Percentiles rank a stretch among this genome's conserved stretches.
These are phyloP conservation scores for Lactifluus volemus DNA, from an alignment of 768 basidiomycete species.

Conservation along the genomic window DNA sequence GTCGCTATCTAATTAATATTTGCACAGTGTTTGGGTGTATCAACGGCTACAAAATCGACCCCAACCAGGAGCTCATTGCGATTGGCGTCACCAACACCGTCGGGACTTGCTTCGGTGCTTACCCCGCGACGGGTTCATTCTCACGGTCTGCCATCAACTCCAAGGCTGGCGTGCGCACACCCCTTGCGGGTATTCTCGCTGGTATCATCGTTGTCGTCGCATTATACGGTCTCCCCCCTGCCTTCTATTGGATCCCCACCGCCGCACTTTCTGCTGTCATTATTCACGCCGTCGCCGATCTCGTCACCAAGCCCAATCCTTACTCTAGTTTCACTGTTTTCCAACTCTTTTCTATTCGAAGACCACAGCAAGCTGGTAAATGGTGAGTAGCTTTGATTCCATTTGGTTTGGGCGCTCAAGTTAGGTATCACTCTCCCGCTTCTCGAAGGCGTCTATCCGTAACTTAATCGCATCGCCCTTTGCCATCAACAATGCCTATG, in stretches of 20 bases:
- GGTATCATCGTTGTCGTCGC: slow-evolving; percentile 88
- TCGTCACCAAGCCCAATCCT: slow-evolving; percentile 73
- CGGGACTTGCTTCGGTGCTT: slow-evolving; percentile 84
- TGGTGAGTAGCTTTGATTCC: slow-evolving; percentile 35
- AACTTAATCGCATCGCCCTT: too few relatives aligned
- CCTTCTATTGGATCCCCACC: slow-evolving; percentile 84
- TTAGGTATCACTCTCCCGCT: too few relatives aligned
- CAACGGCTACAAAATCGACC: slow-evolving; percentile 90
- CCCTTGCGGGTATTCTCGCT: slow-evolving; percentile 77
- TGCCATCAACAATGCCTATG: too few relatives aligned
- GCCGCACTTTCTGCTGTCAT: slow-evolving; percentile 88
- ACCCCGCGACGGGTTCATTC: slow-evolving; percentile 97
- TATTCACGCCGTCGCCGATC: slow-evolving; percentile 84
- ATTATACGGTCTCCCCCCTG: slow-evolving; percentile 86
- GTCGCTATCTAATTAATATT: background rate
- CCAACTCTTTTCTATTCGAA: slow-evolving; percentile 47
- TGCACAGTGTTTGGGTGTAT: slow-evolving; percentile 82
- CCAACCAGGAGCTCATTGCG: slow-evolving; percentile 92
- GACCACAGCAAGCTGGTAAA: slow-evolving; percentile 59
- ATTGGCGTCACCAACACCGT: slow-evolving; percentile 95
- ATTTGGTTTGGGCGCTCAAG: background rate
- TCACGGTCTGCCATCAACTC: slow-evolving; percentile 95
- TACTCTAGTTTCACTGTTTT: slow-evolving; percentile 49
- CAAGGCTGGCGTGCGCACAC: slow-evolving; percentile 96
- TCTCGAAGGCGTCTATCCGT: too few relatives aligned